Evolutionary conservation across 768 basidiomycete species (phyloP), one percentile per base, ranked within the genome.

Genomic region (Kwoniella heveanensis): DNA sequence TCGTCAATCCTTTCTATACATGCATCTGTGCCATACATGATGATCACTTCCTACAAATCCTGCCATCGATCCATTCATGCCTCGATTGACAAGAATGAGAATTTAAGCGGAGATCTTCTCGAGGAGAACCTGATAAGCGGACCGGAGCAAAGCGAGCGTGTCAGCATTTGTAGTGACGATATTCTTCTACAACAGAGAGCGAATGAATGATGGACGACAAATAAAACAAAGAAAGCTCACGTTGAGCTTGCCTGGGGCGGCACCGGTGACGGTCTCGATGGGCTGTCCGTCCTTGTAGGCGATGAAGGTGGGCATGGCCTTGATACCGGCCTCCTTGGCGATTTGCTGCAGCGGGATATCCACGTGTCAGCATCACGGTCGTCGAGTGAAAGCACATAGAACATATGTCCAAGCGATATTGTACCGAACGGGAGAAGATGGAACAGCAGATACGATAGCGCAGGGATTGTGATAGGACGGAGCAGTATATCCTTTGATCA

Each of bases 221-320:
- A 25, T n/a, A 25, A 51, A 22, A 51, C 6, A 26, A 51, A 24
- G 49, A 7, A 17, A n/a, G 36, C 77, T 69, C 65, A 79, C 78
- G 55, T 62, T 70, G 44, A 80, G 60, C 65, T 80, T 78, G 44
- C 72, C 74, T 19, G 77, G 77, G 15, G 60, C 63, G 27, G 82
- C 82, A 25, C 82, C 82, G 26, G 70, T 70, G 22, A 81, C 60
- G 29, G 76, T 69, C 26, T 76, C 77, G 26, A 81, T 68, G 58
- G 71, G 73, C 44, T 77, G 53, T n/a, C 80, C 81, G 51, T 76
- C 72, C 64, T 76, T 71, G 73, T 78, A 77, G 39, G 79, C 79
- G 30, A 76, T 61, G 70, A 82, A 82, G 4, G 82, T 82, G 8
- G 82, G 82, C 82, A 82, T 82, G 30, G 79, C 77, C 36, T 71